Percentiles rank a stretch among this genome's conserved stretches.
Conservation (phyloP, 345 rosid species). For the Xanthoceras sorbifolium region DNA sequence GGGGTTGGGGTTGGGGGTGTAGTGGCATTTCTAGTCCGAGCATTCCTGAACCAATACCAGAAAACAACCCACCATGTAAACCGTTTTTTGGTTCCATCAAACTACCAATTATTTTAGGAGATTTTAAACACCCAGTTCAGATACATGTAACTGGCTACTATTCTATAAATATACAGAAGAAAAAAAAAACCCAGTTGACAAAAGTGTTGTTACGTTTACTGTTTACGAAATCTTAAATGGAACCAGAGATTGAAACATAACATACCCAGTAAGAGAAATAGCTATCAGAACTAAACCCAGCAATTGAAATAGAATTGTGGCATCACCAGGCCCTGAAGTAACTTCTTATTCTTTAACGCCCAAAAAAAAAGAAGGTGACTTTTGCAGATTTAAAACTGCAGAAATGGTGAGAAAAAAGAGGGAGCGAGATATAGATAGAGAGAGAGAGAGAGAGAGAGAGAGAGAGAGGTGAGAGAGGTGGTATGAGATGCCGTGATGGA, state of each 20-base stretch:
- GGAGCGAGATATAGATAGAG: neutral
- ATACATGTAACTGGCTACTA: constrained; percentile 14
- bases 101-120: neutral
- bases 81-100: constrained; percentile 69
- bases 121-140: constrained; percentile 19
- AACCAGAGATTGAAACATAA: neutral
- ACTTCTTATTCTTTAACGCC: neutral
- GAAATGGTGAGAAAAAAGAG: neutral
- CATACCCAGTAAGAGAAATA: constrained; percentile 12
- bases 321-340: constrained; percentile 16
- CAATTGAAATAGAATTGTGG: constrained; percentile 14
- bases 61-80: constrained; percentile 59
- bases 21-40: constrained; percentile 71
- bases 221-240: neutral
- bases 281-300: constrained; percentile 8
- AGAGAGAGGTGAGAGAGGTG: neutral
- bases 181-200: neutral
- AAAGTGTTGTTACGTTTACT: neutral
- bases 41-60: constrained; percentile 73
- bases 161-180: neutral
- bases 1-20: constrained; percentile 56
- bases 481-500: constrained; percentile 4
- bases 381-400: neutral
- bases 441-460: constrained; percentile 14
- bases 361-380: neutral